Evolutionary conservation across 257 asterid species (phyloP).

Genomic region (Phtheirospermum japonicum): DNA sequence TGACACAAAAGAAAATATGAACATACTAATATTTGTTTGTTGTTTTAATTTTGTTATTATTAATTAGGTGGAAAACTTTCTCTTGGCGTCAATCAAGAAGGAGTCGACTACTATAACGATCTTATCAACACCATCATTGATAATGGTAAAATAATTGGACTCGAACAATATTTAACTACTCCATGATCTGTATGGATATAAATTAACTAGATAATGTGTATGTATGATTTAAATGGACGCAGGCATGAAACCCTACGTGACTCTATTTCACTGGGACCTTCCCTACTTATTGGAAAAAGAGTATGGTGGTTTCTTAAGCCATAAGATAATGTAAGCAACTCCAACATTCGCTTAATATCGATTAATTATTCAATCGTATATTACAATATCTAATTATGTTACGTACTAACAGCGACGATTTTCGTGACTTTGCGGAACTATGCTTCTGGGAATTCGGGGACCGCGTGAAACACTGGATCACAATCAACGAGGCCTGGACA

Average conservation of each 20-base stretch:
- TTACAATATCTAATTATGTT: no score
- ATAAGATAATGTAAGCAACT: background rate
- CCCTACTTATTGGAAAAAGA: constrained; percentile 25
- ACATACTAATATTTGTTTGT: background rate
- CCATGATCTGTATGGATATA: no score
- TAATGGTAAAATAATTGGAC: constrained; percentile 2
- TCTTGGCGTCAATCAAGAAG: constrained; percentile 28
- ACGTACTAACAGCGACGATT: no score
- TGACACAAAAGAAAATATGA: background rate
- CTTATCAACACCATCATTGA: constrained; percentile 24
- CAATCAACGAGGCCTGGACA: constrained; percentile 41
- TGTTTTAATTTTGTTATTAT: background rate
- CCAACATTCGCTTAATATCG: no score
- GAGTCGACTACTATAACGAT: constrained; percentile 30
- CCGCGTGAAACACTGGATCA: constrained; percentile 44
- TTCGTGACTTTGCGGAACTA: constrained; percentile 37
- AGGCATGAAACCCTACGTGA: constrained; percentile 30
- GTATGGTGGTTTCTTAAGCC: constrained; percentile 28
- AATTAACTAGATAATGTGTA: no score
- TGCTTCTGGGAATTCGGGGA: constrained; percentile 49
- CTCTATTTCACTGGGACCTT: constrained; percentile 33
- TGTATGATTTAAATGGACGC: background rate
- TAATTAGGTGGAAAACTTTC: constrained; percentile 33
- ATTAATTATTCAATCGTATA: no score
- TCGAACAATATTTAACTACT: background rate